Percentiles rank a stretch among this genome's conserved stretches.
Conservation (phyloP, 2,329 filamentous ascomycete species). For the Stemphylium lycopersici region DNA sequence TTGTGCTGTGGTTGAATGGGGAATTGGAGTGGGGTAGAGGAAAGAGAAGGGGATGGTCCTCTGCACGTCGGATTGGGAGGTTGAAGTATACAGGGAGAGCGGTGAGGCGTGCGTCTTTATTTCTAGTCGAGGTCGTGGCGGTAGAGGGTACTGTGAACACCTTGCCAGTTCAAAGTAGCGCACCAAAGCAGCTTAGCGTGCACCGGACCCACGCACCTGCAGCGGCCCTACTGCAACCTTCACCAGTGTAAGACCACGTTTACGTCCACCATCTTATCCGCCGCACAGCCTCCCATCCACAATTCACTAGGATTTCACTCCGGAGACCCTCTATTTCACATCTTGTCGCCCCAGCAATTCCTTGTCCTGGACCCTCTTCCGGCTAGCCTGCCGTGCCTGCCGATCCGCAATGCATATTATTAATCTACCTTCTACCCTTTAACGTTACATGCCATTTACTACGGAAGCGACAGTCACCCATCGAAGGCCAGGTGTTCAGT, state of each 20-base stretch:
- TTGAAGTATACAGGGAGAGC: conserved; percentile 23
- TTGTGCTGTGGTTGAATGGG: conserved; percentile 27
- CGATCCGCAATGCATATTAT: conserved; percentile 25
- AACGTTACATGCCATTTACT: conserved; percentile 13
- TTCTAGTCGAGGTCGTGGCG: conserved; percentile 31
- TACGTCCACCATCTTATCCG: conserved; percentile 13
- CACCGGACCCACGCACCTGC: conserved; percentile 4
- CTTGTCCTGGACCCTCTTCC: conserved; percentile 7
- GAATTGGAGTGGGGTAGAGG: conserved; percentile 11
- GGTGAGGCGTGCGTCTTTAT: conserved; percentile 28
- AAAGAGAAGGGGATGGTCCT: conserved; percentile 16
- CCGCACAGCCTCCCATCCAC: conserved; percentile 6
- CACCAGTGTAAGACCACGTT: conserved; percentile 33
- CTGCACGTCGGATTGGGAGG: conserved; percentile 24
- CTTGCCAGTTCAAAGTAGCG: conserved; percentile 8
- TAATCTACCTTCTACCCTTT: conserved; percentile 29
- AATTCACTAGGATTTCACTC: conserved; percentile 1
- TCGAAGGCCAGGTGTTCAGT: conserved; percentile 38
- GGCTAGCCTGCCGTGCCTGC: conserved; percentile 22
- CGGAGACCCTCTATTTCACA: neutral
- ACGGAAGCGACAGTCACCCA: conserved; percentile 1
- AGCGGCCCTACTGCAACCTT: conserved; percentile 8
- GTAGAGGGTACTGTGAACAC: conserved; percentile 7
- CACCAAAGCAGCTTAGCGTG: conserved; percentile 5
- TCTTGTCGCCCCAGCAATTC: neutral